Conservation (phyloP, 225 moss, liverwort and hornwort genomes). For the Polytrichum commune region DNA sequence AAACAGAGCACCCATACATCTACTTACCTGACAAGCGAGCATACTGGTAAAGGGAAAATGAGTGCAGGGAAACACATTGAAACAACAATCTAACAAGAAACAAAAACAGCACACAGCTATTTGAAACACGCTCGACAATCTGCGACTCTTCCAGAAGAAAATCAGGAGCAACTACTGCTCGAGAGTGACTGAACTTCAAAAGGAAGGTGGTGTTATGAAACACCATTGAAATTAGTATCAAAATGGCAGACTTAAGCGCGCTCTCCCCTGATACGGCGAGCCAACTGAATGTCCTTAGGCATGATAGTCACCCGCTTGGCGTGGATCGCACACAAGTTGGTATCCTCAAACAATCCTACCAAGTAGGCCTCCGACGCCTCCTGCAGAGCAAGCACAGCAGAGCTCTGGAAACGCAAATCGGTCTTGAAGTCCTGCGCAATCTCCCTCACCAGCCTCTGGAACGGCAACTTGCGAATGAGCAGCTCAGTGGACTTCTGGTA, state of each 20-base stretch:
- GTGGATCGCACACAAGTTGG: slow-evolving; percentile 46
- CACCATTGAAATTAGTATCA: no score
- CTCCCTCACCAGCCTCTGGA: slow-evolving; percentile 52
- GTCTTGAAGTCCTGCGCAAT: slow-evolving; percentile 61
- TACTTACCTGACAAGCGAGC: no score
- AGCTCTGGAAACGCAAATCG: slow-evolving; percentile 50
- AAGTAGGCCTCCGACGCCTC: slow-evolving; percentile 50
- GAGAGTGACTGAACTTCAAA: no score
- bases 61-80: no score
- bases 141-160: no score
- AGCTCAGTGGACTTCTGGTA: slow-evolving; percentile 56
- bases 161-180: no score
- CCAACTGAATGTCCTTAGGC: slow-evolving; percentile 53
- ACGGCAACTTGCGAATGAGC: slow-evolving; percentile 45
- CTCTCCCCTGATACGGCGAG: slow-evolving; percentile 49
- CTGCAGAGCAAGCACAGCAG: slow-evolving; percentile 47
- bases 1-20: no score
- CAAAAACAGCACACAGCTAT: no score
- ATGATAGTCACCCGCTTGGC: slow-evolving; percentile 62
- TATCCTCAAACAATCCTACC: slow-evolving; percentile 49
- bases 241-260: slow-evolving; percentile 17
- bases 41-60: no score
- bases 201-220: no score
- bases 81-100: no score
- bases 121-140: no score